These are phyloP conservation scores for Dryadomyces quercus-mongolicae DNA, from an alignment of 2,329 filamentous ascomycete species.

Conservation along the genomic window DNA sequence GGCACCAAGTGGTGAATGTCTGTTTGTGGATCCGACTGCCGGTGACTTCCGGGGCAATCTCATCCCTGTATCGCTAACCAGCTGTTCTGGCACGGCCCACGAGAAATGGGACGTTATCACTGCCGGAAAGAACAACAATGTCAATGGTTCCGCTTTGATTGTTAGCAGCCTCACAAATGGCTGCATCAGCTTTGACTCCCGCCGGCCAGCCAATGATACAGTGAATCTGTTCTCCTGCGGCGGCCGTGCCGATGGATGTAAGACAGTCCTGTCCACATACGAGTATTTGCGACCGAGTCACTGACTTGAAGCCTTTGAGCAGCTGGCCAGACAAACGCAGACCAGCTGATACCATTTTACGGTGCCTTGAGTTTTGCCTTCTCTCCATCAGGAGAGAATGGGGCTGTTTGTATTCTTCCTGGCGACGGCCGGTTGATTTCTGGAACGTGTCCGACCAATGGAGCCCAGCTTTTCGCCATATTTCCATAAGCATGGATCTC, in stretches of 20 bases:
- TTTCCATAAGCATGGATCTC: slow-evolving; percentile 10
- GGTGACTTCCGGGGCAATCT: slow-evolving; percentile 43
- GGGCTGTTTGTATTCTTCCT: slow-evolving; percentile 29
- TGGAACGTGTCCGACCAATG: slow-evolving; percentile 19
- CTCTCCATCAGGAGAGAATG: slow-evolving; percentile 30
- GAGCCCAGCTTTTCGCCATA: slow-evolving; percentile 19
- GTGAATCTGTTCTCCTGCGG: slow-evolving; percentile 41
- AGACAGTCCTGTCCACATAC: no score
- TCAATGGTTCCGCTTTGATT: slow-evolving; percentile 27
- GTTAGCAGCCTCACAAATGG: slow-evolving; percentile 38
- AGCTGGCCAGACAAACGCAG: slow-evolving; percentile 33
- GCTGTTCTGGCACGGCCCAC: slow-evolving; percentile 30
- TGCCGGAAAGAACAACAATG: slow-evolving; percentile 35
- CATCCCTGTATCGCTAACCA: slow-evolving; percentile 33
- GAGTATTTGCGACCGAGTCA: neutral
- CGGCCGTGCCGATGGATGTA: slow-evolving; percentile 34
- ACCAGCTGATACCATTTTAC: slow-evolving; percentile 36
- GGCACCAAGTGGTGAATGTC: slow-evolving; percentile 34
- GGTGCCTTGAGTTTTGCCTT: slow-evolving; percentile 29
- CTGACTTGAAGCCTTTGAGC: slow-evolving; percentile 8
- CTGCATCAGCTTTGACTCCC: slow-evolving; percentile 37
- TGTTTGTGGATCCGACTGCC: slow-evolving; percentile 38
- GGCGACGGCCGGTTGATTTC: slow-evolving; percentile 19
- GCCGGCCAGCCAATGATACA: slow-evolving; percentile 29
- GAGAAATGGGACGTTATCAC: slow-evolving; percentile 41